These are phyloP conservation scores for Pulveroboletus sp. DNA, from an alignment of 768 basidiomycete genomes.

Conservation along the genomic window DNA sequence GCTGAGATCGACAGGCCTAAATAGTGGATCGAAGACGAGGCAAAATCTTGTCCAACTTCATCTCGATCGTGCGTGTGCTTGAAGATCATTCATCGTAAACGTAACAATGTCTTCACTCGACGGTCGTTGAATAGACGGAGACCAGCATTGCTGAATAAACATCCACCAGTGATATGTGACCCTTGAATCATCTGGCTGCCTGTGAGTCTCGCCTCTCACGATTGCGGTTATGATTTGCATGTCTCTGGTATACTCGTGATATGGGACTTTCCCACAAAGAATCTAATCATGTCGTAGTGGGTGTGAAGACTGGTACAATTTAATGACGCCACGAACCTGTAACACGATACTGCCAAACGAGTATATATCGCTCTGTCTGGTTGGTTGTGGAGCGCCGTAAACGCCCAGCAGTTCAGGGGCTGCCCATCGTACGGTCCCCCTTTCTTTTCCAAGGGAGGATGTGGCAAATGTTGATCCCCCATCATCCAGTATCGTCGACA, in stretches of 20 bases:
- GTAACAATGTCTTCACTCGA: neutral
- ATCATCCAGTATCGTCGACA: constrained; percentile 24
- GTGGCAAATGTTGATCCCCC: constrained; percentile 27
- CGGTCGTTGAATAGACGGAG: neutral
- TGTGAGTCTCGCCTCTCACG: neutral
- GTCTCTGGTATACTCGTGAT: neutral
- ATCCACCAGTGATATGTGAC: constrained; percentile 4
- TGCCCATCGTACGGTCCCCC: constrained; percentile 40
- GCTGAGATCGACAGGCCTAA: no score
- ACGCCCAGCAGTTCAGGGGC: constrained; percentile 37
- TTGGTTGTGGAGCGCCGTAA: neutral
- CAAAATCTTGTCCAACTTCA: no score
- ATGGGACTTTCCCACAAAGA: neutral
- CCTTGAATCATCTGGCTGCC: neutral
- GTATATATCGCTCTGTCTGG: constrained; percentile 8
- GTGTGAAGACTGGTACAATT: neutral
- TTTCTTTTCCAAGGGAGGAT: constrained; percentile 24
- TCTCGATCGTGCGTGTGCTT: no score
- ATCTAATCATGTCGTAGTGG: constrained; percentile 2
- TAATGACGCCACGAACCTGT: constrained; percentile 5
- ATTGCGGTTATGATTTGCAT: constrained; percentile 2
- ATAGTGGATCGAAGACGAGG: no score
- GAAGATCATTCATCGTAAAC: neutral
- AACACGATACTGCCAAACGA: constrained; percentile 31
- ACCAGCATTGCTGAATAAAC: constrained; percentile 6